Base-by-base conservation (phyloP, 176 grass and related monocot species). In the Pharus latifolius region DNA sequence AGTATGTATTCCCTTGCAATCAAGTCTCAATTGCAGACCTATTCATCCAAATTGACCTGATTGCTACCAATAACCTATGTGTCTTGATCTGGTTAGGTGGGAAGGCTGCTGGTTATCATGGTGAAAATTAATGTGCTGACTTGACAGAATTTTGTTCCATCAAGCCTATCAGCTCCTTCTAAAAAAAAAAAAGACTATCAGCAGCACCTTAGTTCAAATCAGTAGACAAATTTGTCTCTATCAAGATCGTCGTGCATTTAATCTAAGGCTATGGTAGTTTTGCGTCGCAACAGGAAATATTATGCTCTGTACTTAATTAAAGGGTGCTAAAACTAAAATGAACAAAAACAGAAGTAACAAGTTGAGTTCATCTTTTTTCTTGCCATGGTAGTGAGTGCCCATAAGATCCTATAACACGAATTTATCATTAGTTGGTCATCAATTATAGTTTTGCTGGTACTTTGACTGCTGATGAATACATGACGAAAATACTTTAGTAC, bases 291-390 rank as follows among this genome's bases (percentile, higher is more conserved):
- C 65, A 57, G 49, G 31, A 76, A 85, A 70, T 64, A 42, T 85
- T 55, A 81, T 70, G 75, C 42, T 31, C 17, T 44, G 65, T 40
- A 76, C 32, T 49, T 76, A 70, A 64, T 65, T 81, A 64, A 71
- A 76, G 50, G 19, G 77, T 69, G 24, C 49, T 19, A 5, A 62
- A 80, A 75, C 70, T 48, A 69, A 55, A 80, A 49, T 31, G 47
- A 49, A 63, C 48, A 25, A 46, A 72, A 57, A 6, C 30, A 68
- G 75, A 74, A 45, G 17, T 32, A 62, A 38, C 53, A 32, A 33
- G 29, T 49, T 45, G 33, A 40, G 22, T 30, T 53, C 7, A 40
- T 52, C 61, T 58, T 59, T 63, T 30, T 85, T 80, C 13, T 63
- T 38, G 6, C 35, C 9, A 38, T 9, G 4, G 1, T 80, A 55